These are phyloP conservation scores for Neurospora sp. DNA, from an alignment of 495 filamentous ascomycete genomes.

Conservation along the genomic window DNA sequence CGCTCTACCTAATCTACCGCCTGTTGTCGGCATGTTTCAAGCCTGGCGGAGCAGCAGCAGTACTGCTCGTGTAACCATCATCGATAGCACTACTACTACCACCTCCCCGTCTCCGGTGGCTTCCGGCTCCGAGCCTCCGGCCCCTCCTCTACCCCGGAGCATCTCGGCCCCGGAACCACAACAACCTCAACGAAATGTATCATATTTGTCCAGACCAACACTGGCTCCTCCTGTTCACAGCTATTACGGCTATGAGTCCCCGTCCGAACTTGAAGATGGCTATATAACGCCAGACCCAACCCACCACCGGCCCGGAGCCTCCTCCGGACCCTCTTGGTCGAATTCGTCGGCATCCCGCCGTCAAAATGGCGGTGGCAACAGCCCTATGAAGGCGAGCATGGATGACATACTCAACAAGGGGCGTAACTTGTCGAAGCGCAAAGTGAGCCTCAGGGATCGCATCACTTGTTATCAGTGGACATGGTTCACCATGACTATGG, in stretches of 20 bases:
- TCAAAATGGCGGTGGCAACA: neutral
- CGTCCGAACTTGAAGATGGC: conserved; percentile 3
- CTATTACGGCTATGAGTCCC: conserved; percentile 5
- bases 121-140: neutral
- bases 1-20: conserved; percentile 5
- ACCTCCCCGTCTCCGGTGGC: neutral
- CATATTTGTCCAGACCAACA: neutral
- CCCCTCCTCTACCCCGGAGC: neutral
- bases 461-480: conserved; percentile 49
- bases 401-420: conserved; percentile 20
- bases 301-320: neutral
- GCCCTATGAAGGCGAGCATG: conserved; percentile 16
- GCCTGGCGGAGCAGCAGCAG: conserved; percentile 87
- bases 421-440: conserved; percentile 11
- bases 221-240: neutral
- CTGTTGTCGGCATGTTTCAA: conserved; percentile 20
- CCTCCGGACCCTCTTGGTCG: neutral
- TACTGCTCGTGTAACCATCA: conserved; percentile 54
- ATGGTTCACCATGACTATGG: conserved; percentile 72
- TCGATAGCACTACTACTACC: neutral
- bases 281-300: neutral
- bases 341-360: neutral
- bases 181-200: neutral
- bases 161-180: neutral
- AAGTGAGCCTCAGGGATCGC: conserved; percentile 33